Conservation (phyloP, 345 rosid genomes). For the Alliaria petiolata region DNA sequence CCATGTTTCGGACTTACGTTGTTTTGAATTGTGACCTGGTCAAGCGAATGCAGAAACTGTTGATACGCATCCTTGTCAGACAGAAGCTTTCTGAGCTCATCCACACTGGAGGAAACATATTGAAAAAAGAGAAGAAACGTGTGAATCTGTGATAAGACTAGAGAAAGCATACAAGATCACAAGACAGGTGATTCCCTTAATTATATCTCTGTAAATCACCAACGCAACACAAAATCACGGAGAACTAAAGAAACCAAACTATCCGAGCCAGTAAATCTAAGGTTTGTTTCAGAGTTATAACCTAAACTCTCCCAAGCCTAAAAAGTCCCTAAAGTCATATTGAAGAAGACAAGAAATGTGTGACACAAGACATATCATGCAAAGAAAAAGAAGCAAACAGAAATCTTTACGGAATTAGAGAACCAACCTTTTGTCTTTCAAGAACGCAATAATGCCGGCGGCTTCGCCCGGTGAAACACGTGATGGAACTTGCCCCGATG, state of each 20-base stretch:
- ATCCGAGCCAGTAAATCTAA: not conserved
- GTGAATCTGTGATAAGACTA: not conserved
- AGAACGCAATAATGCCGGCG: constrained; percentile 52
- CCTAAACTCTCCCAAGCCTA: not conserved
- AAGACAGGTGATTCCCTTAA: not conserved
- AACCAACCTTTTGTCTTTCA: constrained; percentile 73
- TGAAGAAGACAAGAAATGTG: not conserved
- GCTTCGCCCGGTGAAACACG: constrained; percentile 79
- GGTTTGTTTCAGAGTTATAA: not conserved
- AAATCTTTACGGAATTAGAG: not conserved
- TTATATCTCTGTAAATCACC: not conserved
- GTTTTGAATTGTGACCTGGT: constrained; percentile 84
- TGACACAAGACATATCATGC: too few relatives aligned
- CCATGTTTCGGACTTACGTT: constrained; percentile 44
- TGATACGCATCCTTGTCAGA: constrained; percentile 82
- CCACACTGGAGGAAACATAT: constrained; percentile 46
- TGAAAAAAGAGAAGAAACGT: not conserved
- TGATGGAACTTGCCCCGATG: constrained; percentile 52
- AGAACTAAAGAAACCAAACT: not conserved
- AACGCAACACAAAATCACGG: not conserved
- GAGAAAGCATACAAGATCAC: not conserved
- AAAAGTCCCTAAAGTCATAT: not conserved
- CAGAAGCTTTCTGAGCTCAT: constrained; percentile 79
- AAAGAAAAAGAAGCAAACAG: too few relatives aligned
- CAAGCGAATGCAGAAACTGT: constrained; percentile 72